These are phyloP conservation scores for Elsinoe perseae DNA, from an alignment of 2,329 filamentous ascomycete species.

Conservation along the genomic window DNA sequence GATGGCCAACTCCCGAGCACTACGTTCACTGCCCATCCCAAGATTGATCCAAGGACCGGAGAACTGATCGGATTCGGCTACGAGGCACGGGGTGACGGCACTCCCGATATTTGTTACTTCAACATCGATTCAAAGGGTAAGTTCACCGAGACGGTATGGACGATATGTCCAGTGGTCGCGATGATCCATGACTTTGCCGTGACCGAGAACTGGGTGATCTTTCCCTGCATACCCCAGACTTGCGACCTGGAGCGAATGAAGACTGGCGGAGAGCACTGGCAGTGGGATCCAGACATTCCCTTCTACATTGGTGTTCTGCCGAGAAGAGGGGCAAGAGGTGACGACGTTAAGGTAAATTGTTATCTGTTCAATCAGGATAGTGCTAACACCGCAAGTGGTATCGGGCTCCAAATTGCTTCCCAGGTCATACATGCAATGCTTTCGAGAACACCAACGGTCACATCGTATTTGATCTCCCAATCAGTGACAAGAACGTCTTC, in stretches of 20 bases:
- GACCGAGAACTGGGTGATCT: slow-evolving; percentile 33
- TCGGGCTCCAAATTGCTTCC: slow-evolving; percentile 29
- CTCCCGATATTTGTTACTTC: slow-evolving; percentile 33
- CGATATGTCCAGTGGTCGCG: slow-evolving; percentile 33
- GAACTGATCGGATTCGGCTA: slow-evolving; percentile 39
- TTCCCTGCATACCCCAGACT: slow-evolving; percentile 35
- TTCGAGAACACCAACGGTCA: slow-evolving; percentile 34
- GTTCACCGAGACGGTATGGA: slow-evolving; percentile 36
- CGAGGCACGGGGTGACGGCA: slow-evolving; percentile 32
- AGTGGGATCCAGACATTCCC: slow-evolving; percentile 26
- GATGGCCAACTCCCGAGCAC: slow-evolving; percentile 33
- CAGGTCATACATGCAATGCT: slow-evolving; percentile 37
- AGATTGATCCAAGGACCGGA: slow-evolving; percentile 36
- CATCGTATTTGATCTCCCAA: slow-evolving; percentile 33
- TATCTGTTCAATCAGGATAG: background rate
- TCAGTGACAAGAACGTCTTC: slow-evolving; percentile 39
- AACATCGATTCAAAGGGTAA: slow-evolving; percentile 33
- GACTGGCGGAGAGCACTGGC: slow-evolving; percentile 35
- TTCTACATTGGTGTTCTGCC: slow-evolving; percentile 5
- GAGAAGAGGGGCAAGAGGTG: slow-evolving; percentile 1
- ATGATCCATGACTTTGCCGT: slow-evolving; percentile 37
- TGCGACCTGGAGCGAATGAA: slow-evolving; percentile 31
- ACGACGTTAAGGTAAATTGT: background rate
- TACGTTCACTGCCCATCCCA: slow-evolving; percentile 40
- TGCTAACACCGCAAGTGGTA: slow-evolving; percentile 13